Percentiles rank a stretch among this genome's conserved stretches.
These are phyloP conservation scores for Speleostelium caveatum DNA, from an alignment of 78 protist species.

Conservation along the genomic window DNA sequence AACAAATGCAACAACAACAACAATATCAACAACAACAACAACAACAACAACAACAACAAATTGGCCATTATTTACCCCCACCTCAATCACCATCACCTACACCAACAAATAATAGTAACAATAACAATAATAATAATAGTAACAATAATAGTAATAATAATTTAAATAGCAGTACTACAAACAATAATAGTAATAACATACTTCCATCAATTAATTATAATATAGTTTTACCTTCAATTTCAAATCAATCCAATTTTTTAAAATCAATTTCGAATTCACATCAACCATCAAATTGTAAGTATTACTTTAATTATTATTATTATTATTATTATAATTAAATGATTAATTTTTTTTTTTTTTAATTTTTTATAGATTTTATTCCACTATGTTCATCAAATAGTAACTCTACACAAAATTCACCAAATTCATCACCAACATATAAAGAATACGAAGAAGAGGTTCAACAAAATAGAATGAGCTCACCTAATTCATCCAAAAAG, in stretches of 20 bases:
- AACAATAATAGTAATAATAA: not conserved
- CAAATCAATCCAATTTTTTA: not conserved
- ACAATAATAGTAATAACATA: not conserved
- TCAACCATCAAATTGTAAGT: too few relatives aligned
- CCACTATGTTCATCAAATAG: too few relatives aligned
- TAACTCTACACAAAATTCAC: slow-evolving; percentile 29
- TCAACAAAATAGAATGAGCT: slow-evolving; percentile 8
- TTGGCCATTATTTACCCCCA: not conserved
- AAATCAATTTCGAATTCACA: not conserved
- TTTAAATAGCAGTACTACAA: not conserved
- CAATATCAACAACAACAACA: not conserved
- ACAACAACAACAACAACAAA: not conserved
- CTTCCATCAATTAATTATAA: not conserved
- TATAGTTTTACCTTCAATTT: not conserved
- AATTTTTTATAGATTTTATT: too few relatives aligned
- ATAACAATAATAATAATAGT: not conserved
- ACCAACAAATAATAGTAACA: not conserved
- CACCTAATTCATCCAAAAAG: slow-evolving; percentile 7
- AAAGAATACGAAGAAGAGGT: slow-evolving; percentile 32
- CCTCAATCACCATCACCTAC: slow-evolving; percentile 7
- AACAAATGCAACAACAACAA: not conserved
- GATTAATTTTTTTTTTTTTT: too few relatives aligned
- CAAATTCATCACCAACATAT: slow-evolving; percentile 38
- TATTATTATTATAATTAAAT: too few relatives aligned
- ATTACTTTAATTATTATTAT: too few relatives aligned